phyloP scores from a whole-genome alignment of 2,329 filamentous ascomycete species.

The Harringtonia lauricola region DNA sequence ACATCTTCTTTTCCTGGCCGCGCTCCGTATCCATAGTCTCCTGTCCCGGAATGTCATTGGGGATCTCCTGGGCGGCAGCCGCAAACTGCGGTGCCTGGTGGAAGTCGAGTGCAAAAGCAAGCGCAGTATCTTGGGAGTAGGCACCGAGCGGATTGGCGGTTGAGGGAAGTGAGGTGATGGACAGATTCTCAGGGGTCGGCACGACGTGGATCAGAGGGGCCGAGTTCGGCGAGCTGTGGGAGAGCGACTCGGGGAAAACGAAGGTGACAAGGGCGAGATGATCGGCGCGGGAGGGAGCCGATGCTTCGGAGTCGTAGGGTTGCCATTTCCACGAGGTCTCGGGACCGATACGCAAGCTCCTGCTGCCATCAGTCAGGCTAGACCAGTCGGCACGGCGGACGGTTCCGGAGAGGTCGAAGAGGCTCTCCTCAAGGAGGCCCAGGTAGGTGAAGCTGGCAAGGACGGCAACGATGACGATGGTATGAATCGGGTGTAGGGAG shows the following conservation, averaged over 20 bases:
- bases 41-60: slow-evolving; percentile 47
- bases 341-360: slow-evolving; percentile 58
- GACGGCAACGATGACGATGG: slow-evolving; percentile 79
- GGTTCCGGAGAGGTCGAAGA: slow-evolving; percentile 54
- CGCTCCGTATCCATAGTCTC: slow-evolving; percentile 34
- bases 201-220: slow-evolving; percentile 58
- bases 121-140: slow-evolving; percentile 74
- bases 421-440: slow-evolving; percentile 78
- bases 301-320: slow-evolving; percentile 46
- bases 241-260: slow-evolving; percentile 74
- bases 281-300: slow-evolving; percentile 35
- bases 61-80: slow-evolving; percentile 68
- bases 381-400: slow-evolving; percentile 64
- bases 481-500: slow-evolving; percentile 90
- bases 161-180: slow-evolving; percentile 62
- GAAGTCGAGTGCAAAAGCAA: slow-evolving; percentile 74
- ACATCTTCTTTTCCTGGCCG: slow-evolving; percentile 69
- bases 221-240: slow-evolving; percentile 54
- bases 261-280: slow-evolving; percentile 80
- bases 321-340: slow-evolving; percentile 91
- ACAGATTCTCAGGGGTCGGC: slow-evolving; percentile 63
- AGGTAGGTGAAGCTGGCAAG: slow-evolving; percentile 93
- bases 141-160: slow-evolving; percentile 77
- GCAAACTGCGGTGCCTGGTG: slow-evolving; percentile 66
- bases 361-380: slow-evolving; percentile 68